Conservation (phyloP, 192 early-diverging fungal species). For the Umbelopsis sp. region DNA sequence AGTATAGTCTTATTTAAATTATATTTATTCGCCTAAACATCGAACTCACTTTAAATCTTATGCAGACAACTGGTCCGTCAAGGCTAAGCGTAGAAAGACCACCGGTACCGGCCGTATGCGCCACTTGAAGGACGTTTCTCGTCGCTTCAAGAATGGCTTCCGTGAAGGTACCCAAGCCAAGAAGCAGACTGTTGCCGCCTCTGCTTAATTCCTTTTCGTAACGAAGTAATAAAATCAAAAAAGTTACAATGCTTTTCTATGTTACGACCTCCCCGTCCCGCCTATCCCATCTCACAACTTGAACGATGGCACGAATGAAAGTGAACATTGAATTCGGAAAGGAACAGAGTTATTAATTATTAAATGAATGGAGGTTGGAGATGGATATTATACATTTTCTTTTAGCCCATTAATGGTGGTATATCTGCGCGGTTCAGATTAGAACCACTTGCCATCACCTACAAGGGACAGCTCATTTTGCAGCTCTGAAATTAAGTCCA, state of each 20-base stretch:
- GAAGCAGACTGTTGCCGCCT: slow-evolving; percentile 29
- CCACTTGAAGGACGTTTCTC: slow-evolving; percentile 87
- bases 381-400: slow-evolving; percentile 6
- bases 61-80: slow-evolving; percentile 90
- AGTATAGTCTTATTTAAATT: slow-evolving; percentile 21
- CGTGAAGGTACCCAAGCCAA: slow-evolving; percentile 65
- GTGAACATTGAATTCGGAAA: no score
- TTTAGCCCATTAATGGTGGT: neutral
- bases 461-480: slow-evolving; percentile 1
- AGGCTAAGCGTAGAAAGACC: slow-evolving; percentile 97
- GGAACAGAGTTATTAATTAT: neutral
- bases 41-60: slow-evolving; percentile 28
- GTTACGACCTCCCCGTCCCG: neutral
- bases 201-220: slow-evolving; percentile 20
- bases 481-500: neutral
- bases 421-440: neutral
- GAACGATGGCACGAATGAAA: no score
- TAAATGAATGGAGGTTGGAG: neutral
- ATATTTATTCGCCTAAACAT: neutral
- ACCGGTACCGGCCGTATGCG: slow-evolving; percentile 98
- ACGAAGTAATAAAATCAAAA: slow-evolving; percentile 11
- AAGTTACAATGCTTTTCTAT: slow-evolving; percentile 11
- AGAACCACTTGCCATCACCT: slow-evolving; percentile 4
- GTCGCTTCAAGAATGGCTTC: slow-evolving; percentile 99
- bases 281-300: no score